Conservation (phyloP, 495 filamentous ascomycete species). For the Penicillium malachiteum region DNA sequence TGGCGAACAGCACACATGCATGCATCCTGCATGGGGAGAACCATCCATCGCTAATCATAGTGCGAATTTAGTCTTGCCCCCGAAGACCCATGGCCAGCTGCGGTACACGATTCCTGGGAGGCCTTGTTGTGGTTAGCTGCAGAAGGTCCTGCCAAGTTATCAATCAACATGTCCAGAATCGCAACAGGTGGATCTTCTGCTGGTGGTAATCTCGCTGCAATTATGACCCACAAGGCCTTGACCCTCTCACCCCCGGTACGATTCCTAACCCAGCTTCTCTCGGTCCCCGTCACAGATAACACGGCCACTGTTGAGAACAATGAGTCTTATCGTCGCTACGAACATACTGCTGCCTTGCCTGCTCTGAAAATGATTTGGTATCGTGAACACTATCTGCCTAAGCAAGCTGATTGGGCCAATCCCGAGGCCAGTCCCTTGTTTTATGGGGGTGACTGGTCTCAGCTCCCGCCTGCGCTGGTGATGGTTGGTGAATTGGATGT, state of each 20-base stretch:
- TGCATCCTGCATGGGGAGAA: not conserved
- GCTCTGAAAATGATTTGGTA: conserved; percentile 61
- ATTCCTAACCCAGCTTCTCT: conserved; percentile 53
- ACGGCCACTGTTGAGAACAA: conserved; percentile 47
- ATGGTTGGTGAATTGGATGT: conserved; percentile 60
- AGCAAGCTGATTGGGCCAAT: conserved; percentile 40
- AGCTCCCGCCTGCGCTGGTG: conserved; percentile 49
- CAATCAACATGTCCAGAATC: conserved; percentile 45
- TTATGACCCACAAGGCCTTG: conserved; percentile 55
- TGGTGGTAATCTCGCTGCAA: conserved; percentile 54
- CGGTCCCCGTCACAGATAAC: conserved; percentile 60
- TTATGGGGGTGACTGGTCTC: conserved; percentile 47
- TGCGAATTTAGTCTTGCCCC: conserved; percentile 42
- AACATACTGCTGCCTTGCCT: conserved; percentile 50
- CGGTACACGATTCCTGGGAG: conserved; percentile 59
- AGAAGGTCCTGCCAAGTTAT: conserved; percentile 36
- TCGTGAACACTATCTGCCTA: conserved; percentile 54
- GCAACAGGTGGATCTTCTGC: conserved; percentile 58
- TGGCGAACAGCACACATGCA: conserved; percentile 16
- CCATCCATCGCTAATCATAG: not conserved
- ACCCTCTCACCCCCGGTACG: conserved; percentile 40
- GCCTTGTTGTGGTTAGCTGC: conserved; percentile 52
- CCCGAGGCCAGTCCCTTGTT: conserved; percentile 57
- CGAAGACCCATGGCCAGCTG: conserved; percentile 55
- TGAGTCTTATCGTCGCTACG: conserved; percentile 48